Evolutionary conservation across 2,329 filamentous ascomycete species (phyloP).

Genomic region (Ophiostoma angusticollis): DNA sequence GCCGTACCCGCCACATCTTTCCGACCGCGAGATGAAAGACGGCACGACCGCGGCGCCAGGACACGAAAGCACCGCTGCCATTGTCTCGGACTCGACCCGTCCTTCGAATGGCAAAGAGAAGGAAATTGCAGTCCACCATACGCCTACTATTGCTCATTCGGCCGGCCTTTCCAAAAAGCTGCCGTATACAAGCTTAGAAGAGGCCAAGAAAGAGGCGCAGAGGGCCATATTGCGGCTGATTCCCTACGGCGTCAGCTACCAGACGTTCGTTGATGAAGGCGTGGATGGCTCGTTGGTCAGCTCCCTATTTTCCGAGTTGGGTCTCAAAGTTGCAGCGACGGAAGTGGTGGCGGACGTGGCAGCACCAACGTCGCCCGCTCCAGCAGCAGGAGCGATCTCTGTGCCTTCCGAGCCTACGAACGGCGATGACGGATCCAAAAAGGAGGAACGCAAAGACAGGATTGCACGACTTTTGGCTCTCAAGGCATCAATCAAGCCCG

Average conservation of each 20-base stretch:
- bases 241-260: slow-evolving; percentile 57
- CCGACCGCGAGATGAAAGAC: slow-evolving; percentile 1
- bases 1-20: slow-evolving; percentile 12
- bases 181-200: slow-evolving; percentile 21
- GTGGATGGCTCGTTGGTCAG: slow-evolving; percentile 51
- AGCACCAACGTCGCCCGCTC: slow-evolving; percentile 2
- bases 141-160: not conserved
- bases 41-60: not conserved
- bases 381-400: not conserved
- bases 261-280: slow-evolving; percentile 61
- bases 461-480: slow-evolving; percentile 65
- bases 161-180: not conserved
- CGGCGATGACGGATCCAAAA: slow-evolving; percentile 1
- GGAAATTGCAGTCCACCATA: not conserved
- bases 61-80: not conserved
- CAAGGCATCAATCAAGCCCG: slow-evolving; percentile 34
- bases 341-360: not conserved
- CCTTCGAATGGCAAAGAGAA: not conserved
- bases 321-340: slow-evolving; percentile 34
- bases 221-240: slow-evolving; percentile 53
- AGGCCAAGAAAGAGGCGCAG: slow-evolving; percentile 46
- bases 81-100: not conserved
- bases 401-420: not conserved
- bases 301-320: slow-evolving; percentile 54
- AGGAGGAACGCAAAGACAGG: slow-evolving; percentile 59